phyloP scores from a whole-genome alignment of 202 grass and related monocot species.

The Schoenoplectus tabernaemontani region DNA sequence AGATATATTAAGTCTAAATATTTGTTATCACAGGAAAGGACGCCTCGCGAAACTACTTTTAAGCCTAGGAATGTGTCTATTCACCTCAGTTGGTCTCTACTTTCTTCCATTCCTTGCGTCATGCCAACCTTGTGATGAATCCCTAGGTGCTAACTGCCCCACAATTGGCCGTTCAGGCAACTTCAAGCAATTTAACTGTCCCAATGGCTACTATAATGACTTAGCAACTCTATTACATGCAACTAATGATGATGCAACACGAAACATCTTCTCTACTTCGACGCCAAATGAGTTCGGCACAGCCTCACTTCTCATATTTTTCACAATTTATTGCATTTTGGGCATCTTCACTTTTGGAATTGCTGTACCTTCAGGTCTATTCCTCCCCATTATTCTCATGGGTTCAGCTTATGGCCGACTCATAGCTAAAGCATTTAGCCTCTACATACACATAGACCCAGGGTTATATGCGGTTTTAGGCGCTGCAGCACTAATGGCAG shows the following conservation, averaged over 20 bases:
- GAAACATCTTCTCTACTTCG: conserved; percentile 87
- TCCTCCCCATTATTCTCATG: conserved; percentile 98
- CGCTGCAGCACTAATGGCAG: conserved; percentile 84
- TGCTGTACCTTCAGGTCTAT: conserved; percentile 80
- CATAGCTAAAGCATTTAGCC: conserved; percentile 28
- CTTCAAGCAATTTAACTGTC: conserved; percentile 99
- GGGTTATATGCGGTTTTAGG: conserved; percentile 90
- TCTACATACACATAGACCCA: conserved; percentile 47
- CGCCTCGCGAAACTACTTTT: conserved; percentile 55
- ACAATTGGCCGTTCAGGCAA: conserved; percentile 54
- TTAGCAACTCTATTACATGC: conserved; percentile 84
- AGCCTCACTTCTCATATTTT: conserved; percentile 75
- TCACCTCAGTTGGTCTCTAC: conserved; percentile 71
- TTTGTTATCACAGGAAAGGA: conserved; percentile 36
- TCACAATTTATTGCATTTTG: conserved; percentile 65
- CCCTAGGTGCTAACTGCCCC: conserved; percentile 34
- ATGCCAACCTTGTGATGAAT: conserved; percentile 61
- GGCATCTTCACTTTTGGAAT: conserved; percentile 96
- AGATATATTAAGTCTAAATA: background rate
- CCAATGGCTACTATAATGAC: conserved; percentile 69
- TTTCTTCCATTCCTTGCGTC: conserved; percentile 60
- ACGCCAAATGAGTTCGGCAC: conserved; percentile 63
- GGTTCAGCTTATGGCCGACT: conserved; percentile 90
- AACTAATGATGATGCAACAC: conserved; percentile 77
- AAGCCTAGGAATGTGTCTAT: conserved; percentile 35